phyloP scores from a whole-genome alignment of 371 early-diverging fungal species.

The Mortierella sp. region DNA sequence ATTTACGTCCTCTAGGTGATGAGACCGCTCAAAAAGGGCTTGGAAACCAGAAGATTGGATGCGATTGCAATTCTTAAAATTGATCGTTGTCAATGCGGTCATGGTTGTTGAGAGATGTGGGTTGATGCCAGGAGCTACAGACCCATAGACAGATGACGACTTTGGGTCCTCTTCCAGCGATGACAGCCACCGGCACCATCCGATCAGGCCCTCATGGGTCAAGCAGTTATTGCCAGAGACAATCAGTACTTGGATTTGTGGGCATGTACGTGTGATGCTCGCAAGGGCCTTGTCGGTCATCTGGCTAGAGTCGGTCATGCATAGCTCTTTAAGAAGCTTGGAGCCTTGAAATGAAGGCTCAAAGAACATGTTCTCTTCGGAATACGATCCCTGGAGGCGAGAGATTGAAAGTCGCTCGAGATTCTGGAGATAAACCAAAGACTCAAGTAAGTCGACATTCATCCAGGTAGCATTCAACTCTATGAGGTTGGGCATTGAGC shows the following conservation, averaged over 20 bases:
- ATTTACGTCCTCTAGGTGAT: conserved; percentile 21
- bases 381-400: conserved; percentile 32
- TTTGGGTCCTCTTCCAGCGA: neutral
- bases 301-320: conserved; percentile 27
- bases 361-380: conserved; percentile 29
- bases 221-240: conserved; percentile 30
- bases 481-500: conserved; percentile 29
- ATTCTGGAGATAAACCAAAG: conserved; percentile 22
- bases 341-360: conserved; percentile 34
- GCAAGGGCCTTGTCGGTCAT: conserved; percentile 26
- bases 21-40: conserved; percentile 26
- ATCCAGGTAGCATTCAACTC: conserved; percentile 41
- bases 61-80: conserved; percentile 32
- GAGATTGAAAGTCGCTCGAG: conserved; percentile 33
- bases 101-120: neutral
- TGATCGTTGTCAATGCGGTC: conserved; percentile 30
- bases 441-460: conserved; percentile 37
- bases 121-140: neutral
- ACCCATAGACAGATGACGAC: neutral
- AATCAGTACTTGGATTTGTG: conserved; percentile 18
- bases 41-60: conserved; percentile 30
- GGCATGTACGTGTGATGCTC: conserved; percentile 27
- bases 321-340: conserved; percentile 11
- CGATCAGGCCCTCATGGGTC: conserved; percentile 26
- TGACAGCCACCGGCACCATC: conserved; percentile 22